Evolutionary conservation across 116 monocot species (phyloP), one percentile per base, ranked within the genome.

Genomic region (Zostera marina): DNA sequence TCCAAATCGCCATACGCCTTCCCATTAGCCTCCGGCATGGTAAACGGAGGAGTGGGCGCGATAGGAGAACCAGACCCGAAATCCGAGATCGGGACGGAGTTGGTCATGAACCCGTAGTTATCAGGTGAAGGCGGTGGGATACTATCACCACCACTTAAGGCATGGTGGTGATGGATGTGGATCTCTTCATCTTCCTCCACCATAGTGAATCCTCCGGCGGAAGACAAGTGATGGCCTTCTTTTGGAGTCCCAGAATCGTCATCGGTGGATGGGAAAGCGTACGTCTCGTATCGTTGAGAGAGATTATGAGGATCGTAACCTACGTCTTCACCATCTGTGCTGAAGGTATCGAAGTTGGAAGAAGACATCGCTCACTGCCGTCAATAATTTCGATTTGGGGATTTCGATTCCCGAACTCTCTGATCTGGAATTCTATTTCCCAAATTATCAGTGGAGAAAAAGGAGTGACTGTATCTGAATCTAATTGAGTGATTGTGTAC

Each of bases 281-380:
- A 32, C 32, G 32, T 3, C 32, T 32, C 32, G 40, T 39, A 76
- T 13, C 76, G 71, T 53, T 71, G 76, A 38, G 76, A 76, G n/a
- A 70, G 76, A 42, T 70, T 70, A 42, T 70, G 70, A 11, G 76
- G 76, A 45, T 75, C 78, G 59, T 75, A 69, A 21, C 71, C 72
- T n/a, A 66, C 51, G 54, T 22, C 55, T 10, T 69, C 75, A 52
- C 64, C 70, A 60, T 83, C 75, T 72, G 53, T 51, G 73, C 73
- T 56, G 73, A 81, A 82, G 47, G 63, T 52, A 62, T 82, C 77
- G 77, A 82, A 82, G 26, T 74, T 56, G 55, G 77, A 70, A 32
- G 56, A 56, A 32, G 56, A 56, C 56, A 56, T 56, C 21, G 9
- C 26, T 32, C 12, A 2, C 19, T 3, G 19, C 22, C 16, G 22